Evolutionary conservation across 2,329 filamentous ascomycete genomes (phyloP), one percentile per base, ranked within the genome.

Genomic region (Aspergillus transmontanensis): DNA sequence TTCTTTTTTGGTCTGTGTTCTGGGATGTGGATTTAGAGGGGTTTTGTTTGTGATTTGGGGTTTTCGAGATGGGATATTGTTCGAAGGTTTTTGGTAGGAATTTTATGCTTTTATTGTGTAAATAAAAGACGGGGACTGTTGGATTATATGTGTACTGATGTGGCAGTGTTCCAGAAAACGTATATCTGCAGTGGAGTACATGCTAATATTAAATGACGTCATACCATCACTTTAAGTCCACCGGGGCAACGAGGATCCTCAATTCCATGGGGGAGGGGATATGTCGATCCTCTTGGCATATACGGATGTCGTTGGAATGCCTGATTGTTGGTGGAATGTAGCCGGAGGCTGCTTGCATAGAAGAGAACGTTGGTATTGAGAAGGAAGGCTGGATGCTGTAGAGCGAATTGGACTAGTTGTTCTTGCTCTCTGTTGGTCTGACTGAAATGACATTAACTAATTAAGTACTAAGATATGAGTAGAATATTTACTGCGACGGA

Each of bases 361-460:
- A 39, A 7, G 6, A 3, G 0, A n/a, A 6, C 4, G 5, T 41
- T 41, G 19, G 4, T 41, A 1, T 7, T 9, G 7, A 3, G 1
- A 9, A 19, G 39, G 39, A n/a, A 19, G 39, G 16, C 0, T 41
- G 19, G 39, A 7, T 23, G 3, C 23, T 23, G 23, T 23, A 23
- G 23, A 23, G 23, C 23, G 23, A 23, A 23, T 2, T 23, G 23
- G 23, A 23, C 3, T 23, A 23, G 23, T 23, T 23, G 23, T 23
- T 23, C 23, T 23, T 23, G 23, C 23, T 23, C 23, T 23, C 23
- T 23, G 23, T 23, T 23, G 23, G 23, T n/a, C 16, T 7, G 16
- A 19, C 16, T 9, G 39, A 41, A 6, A 41, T 10, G 9, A 16
- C 16, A 41, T 41, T 41, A 41, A n/a, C 6, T 41, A 41, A 39